These are phyloP conservation scores for Simplicillium sp. DNA, from an alignment of 2,329 filamentous ascomycete species.

Conservation along the genomic window DNA sequence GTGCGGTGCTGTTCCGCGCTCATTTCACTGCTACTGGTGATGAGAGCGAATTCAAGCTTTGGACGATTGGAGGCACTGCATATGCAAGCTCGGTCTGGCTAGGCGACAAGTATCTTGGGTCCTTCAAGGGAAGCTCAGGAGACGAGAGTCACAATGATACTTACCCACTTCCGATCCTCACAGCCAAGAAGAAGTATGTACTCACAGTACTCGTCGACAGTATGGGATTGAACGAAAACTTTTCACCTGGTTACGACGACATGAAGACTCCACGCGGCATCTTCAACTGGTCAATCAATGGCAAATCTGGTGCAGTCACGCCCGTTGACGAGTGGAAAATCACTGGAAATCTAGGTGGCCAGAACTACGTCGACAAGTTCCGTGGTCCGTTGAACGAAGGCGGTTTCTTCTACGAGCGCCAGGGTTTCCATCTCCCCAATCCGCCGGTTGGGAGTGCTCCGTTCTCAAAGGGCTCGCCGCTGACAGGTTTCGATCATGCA, in stretches of 20 bases:
- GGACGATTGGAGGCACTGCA: constrained; percentile 53
- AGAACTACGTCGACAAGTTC: constrained; percentile 43
- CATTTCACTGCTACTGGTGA: constrained; percentile 51
- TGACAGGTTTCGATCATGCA: constrained; percentile 26
- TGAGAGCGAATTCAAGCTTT: constrained; percentile 43
- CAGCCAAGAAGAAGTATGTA: constrained; percentile 40
- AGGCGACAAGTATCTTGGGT: constrained; percentile 49
- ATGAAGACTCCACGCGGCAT: constrained; percentile 53
- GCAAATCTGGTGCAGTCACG: constrained; percentile 25
- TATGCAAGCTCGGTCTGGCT: constrained; percentile 58
- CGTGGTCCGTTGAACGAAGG: constrained; percentile 55
- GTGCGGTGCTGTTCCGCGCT: constrained; percentile 56
- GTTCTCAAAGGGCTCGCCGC: no score
- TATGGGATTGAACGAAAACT: constrained; percentile 58
- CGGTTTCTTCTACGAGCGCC: constrained; percentile 43
- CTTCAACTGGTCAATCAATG: constrained; percentile 42
- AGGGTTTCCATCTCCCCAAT: constrained; percentile 45
- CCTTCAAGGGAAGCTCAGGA: constrained; percentile 44
- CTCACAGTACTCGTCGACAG: constrained; percentile 61
- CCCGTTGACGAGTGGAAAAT: constrained; percentile 47
- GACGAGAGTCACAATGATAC: constrained; percentile 39
- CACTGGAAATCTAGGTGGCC: constrained; percentile 52
- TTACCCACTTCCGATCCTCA: constrained; percentile 43
- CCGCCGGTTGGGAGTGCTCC: no score
- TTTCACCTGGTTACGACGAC: constrained; percentile 40